Evolutionary conservation across 2,329 filamentous ascomycete genomes (phyloP).

Genomic region (Tolypocladium cylindrosporum): DNA sequence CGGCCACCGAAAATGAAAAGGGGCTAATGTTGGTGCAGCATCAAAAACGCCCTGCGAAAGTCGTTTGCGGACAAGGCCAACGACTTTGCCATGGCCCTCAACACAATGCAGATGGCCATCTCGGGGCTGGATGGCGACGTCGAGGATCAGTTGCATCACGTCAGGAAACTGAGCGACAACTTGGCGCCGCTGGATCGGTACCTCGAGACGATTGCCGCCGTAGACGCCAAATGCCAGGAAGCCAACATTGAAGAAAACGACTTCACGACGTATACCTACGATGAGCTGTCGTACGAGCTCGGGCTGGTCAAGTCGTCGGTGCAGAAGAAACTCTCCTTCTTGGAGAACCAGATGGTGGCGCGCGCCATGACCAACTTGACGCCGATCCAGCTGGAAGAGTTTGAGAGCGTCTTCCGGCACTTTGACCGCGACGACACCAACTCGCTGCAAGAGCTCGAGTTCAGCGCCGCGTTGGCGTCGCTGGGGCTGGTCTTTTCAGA

Average conservation of each 20-base stretch:
- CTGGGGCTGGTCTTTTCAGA: constrained; percentile 94
- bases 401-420: constrained; percentile 95
- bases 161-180: constrained; percentile 74
- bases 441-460: constrained; percentile 84
- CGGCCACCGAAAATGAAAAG: neutral
- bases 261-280: constrained; percentile 98
- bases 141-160: constrained; percentile 86
- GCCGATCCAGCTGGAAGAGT: constrained; percentile 95
- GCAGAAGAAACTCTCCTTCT: constrained; percentile 89
- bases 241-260: constrained; percentile 99
- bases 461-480: constrained; percentile 90
- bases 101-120: constrained; percentile 88
- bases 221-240: constrained; percentile 85
- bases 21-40: constrained; percentile 34
- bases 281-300: constrained; percentile 90
- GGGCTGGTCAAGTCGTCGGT: constrained; percentile 85
- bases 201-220: constrained; percentile 72
- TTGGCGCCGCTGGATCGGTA: constrained; percentile 85
- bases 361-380: constrained; percentile 98
- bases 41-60: constrained; percentile 88
- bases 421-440: constrained; percentile 93
- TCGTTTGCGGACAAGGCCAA: constrained; percentile 98
- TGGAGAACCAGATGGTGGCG: constrained; percentile 97
- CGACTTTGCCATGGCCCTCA: constrained; percentile 89
- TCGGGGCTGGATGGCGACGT: constrained; percentile 96